Percentiles rank a stretch among this genome's conserved stretches.
phyloP scores from a whole-genome alignment of 1,284 basidiomycete genomes.

The Inonotus obliquus region DNA sequence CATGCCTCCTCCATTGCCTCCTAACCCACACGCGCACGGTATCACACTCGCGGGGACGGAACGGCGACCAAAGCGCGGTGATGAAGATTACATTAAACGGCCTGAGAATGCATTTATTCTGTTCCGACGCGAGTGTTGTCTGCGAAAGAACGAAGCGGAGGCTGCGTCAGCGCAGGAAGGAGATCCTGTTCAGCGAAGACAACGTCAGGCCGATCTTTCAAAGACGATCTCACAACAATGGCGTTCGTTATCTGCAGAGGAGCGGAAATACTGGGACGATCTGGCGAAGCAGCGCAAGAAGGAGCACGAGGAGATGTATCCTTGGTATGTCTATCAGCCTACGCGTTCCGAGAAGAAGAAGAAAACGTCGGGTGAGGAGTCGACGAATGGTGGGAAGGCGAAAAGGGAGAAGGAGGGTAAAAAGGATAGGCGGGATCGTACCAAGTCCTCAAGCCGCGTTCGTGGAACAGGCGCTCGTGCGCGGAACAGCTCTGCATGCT shows the following conservation, averaged over 20 bases:
- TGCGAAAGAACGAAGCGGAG: slow-evolving; percentile 48
- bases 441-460: slow-evolving; percentile 8
- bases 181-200: slow-evolving; percentile 35
- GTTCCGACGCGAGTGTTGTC: slow-evolving; percentile 68
- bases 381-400: slow-evolving; percentile 5
- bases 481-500: slow-evolving; percentile 7
- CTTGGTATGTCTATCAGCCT: slow-evolving; percentile 72
- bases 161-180: slow-evolving; percentile 32
- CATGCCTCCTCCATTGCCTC: slow-evolving; percentile 34
- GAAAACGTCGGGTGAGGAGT: neutral
- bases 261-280: slow-evolving; percentile 60
- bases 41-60: slow-evolving; percentile 39
- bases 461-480: slow-evolving; percentile 1
- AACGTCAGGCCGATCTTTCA: slow-evolving; percentile 56
- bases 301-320: slow-evolving; percentile 59
- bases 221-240: slow-evolving; percentile 76
- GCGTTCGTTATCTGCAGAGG: slow-evolving; percentile 56
- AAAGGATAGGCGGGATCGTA: slow-evolving; percentile 7
- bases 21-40: slow-evolving; percentile 40
- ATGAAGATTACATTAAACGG: slow-evolving; percentile 75
- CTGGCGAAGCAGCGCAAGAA: slow-evolving; percentile 54
- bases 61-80: slow-evolving; percentile 69
- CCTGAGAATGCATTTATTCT: slow-evolving; percentile 80
- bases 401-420: slow-evolving; percentile 10
- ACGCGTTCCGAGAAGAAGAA: slow-evolving; percentile 30